Base-by-base conservation (phyloP, 805 yeast species). In the Starmerella sp. region DNA sequence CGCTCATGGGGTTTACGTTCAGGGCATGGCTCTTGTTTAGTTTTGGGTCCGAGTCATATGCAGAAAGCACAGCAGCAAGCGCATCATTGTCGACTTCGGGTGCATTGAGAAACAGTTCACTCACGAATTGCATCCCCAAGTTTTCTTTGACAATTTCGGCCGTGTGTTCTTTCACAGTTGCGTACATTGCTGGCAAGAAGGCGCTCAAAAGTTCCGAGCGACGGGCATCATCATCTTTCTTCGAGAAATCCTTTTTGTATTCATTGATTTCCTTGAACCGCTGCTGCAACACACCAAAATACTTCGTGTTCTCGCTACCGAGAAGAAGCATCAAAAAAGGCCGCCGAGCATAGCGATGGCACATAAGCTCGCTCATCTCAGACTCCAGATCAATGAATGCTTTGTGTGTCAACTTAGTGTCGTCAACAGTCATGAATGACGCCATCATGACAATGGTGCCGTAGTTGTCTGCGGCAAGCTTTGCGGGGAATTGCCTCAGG, bases 361-460 rank as follows among this genome's bases (percentile, higher is more conserved):
- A 72, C 31, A 85, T 72, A 29, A 87, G 71, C 37, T 78, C 80
- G 31, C 76, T 74, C 64, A 84, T 71, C 44, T 67, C 60, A 35
- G 61, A 62, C 32, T 77, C 73, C 56, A 78, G 73, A 45, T 75
- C 72, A 34, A 75, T 70, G 66, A 91, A 85, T 0, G 95, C 77
- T 69, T 87, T 89, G 67, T 75, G 75, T 45, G 87, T 77, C 64
- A 87, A 75, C 53, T 85, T 93, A 2, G 97, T 90, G 75, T 91
- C 98, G 74, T 91, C 98, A 55, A 90, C 93, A 31, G 91, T 82
- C 79, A 84, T 77, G 70, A 86, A 83, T 43, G 88, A 73, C 11
- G 91, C 79, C 62, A 80, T 84, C 59, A 90, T 76, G 13, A 90
- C 97, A 47, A 76, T 63, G 69, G 86, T 84, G 67, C 98, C 98